Percentiles rank a stretch among this genome's conserved stretches.
Evolutionary conservation across 2,329 filamentous ascomycete species (phyloP).

Genomic region (Incumbomyces delicatus): DNA sequence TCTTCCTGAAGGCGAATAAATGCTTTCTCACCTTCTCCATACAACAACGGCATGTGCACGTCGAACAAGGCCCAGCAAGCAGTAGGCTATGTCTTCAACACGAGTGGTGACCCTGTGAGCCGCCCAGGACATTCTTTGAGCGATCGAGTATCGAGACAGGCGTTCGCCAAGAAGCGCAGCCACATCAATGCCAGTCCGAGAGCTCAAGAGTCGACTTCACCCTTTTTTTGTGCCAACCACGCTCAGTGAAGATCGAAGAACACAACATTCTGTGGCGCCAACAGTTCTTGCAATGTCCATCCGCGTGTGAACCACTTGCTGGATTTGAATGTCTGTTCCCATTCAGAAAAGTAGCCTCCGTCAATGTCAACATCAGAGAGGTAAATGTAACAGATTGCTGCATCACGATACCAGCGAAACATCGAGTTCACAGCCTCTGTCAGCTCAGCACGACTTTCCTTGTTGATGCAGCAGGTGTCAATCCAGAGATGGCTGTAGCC

Average conservation of each 20-base stretch:
- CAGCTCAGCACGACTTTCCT: conserved; percentile 18
- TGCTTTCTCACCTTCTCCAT: conserved; percentile 21
- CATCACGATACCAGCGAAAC: conserved; percentile 17
- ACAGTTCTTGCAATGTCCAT: conserved; percentile 24
- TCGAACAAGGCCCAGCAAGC: conserved; percentile 20
- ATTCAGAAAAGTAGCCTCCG: neutral
- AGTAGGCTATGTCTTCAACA: conserved; percentile 20
- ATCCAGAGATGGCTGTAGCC: conserved; percentile 14
- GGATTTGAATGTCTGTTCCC: neutral
- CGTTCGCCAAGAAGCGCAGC: conserved; percentile 1
- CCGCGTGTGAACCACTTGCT: conserved; percentile 22
- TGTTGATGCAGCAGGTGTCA: conserved; percentile 22
- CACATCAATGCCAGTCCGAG: conserved; percentile 4
- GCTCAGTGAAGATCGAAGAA: conserved; percentile 16
- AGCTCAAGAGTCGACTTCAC: neutral
- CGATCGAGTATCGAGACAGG: conserved; percentile 10
- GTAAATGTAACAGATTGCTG: conserved; percentile 17
- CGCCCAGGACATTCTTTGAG: conserved; percentile 21
- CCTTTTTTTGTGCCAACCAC: conserved; percentile 10
- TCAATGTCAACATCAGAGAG: conserved; percentile 10
- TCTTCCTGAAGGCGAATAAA: conserved; percentile 21
- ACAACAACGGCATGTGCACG: conserved; percentile 21
- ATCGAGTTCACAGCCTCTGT: conserved; percentile 19
- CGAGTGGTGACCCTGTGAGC: conserved; percentile 16
- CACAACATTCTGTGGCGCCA: conserved; percentile 20